Evolutionary conservation across 768 basidiomycete genomes (phyloP).

Genomic region (Vishniacozyma victoriae): DNA sequence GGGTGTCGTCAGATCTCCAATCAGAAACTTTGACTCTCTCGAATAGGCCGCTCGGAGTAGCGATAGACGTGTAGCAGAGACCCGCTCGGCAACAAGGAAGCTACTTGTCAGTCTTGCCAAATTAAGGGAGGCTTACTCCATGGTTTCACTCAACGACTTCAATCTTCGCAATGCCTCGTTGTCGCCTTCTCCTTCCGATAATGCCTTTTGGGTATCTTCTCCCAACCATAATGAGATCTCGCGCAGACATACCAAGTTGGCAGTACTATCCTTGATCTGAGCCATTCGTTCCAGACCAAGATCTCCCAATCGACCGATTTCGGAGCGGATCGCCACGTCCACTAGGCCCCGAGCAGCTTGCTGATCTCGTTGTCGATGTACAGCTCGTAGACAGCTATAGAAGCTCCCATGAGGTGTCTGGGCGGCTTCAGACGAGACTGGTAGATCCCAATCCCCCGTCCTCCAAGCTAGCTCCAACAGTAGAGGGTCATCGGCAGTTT

Average conservation of each 20-base stretch:
- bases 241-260: constrained; percentile 71
- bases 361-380: constrained; percentile 70
- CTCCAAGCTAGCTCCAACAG: constrained; percentile 79
- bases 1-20: constrained; percentile 63
- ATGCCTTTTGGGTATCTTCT: constrained; percentile 5
- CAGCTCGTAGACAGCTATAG: constrained; percentile 71
- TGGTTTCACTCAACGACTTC: not conserved
- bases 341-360: constrained; percentile 53
- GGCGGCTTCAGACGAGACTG: constrained; percentile 51
- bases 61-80: constrained; percentile 74
- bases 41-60: constrained; percentile 66
- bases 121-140: not conserved
- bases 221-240: constrained; percentile 65
- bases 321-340: constrained; percentile 54
- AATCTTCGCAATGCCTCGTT: not conserved
- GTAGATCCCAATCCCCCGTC: constrained; percentile 91
- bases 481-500: constrained; percentile 10
- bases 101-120: constrained; percentile 48
- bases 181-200: constrained; percentile 2
- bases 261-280: constrained; percentile 63
- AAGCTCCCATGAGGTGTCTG: constrained; percentile 57
- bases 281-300: constrained; percentile 74
- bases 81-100: constrained; percentile 66
- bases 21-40: constrained; percentile 56
- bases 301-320: constrained; percentile 60